Percentiles rank a stretch among this genome's conserved stretches.
Conservation (phyloP, 305 asterid species). For the Fraxinus greggii region DNA sequence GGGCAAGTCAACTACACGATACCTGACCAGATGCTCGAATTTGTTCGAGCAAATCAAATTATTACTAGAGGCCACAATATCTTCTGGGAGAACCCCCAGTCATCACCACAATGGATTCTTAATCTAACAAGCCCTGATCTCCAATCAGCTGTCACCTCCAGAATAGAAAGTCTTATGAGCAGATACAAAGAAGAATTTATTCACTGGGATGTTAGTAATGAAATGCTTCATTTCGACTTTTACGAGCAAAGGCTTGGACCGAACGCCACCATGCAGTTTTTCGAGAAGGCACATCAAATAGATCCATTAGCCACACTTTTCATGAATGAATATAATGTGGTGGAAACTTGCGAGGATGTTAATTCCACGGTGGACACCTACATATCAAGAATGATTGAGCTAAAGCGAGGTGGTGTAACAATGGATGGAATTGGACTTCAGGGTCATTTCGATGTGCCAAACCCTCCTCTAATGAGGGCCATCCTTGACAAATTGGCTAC, state of each 20-base stretch:
- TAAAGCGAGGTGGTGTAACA: conserved; percentile 47
- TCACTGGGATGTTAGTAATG: conserved; percentile 83
- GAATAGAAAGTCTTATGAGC: conserved; percentile 54
- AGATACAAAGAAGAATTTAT: conserved; percentile 60
- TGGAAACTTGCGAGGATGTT: conserved; percentile 56
- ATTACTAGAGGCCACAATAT: conserved; percentile 71
- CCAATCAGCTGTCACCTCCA: conserved; percentile 44
- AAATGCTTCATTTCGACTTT: conserved; percentile 70
- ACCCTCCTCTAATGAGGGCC: conserved; percentile 64
- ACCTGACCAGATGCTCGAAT: conserved; percentile 66
- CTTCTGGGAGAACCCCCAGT: conserved; percentile 70
- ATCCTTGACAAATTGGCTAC: conserved; percentile 63
- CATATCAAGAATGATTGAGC: conserved; percentile 47
- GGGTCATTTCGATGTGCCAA: conserved; percentile 68
- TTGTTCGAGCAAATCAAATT: conserved; percentile 57
- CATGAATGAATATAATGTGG: conserved; percentile 69
- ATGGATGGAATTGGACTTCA: conserved; percentile 74
- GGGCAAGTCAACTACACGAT: conserved; percentile 60
- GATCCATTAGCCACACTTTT: conserved; percentile 66
- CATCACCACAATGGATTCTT: conserved; percentile 59
- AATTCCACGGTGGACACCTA: conserved; percentile 58
- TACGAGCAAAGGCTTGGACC: conserved; percentile 59
- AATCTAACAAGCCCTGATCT: conserved; percentile 49
- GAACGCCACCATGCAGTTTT: conserved; percentile 52
- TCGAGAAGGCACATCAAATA: conserved; percentile 41